Conservation (phyloP, 1,139 yeast genomes). For the Debaryomyces nepalensis region DNA sequence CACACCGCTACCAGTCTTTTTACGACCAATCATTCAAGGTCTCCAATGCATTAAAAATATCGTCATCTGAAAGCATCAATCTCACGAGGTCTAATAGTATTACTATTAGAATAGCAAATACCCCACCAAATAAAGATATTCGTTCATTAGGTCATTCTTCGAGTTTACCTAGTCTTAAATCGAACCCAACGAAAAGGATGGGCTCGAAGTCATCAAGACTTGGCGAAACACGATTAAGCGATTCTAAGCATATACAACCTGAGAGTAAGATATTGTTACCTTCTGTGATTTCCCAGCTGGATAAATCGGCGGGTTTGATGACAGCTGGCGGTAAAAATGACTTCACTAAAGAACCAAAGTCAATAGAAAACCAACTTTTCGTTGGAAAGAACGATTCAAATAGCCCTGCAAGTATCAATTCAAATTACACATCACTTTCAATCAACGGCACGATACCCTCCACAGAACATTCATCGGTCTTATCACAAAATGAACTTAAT, state of each 20-base stretch:
- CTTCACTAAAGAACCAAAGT: background rate
- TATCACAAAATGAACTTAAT: conserved; percentile 25
- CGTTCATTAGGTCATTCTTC: conserved; percentile 44
- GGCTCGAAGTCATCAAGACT: conserved; percentile 12
- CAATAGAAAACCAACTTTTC: background rate
- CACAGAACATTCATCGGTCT: conserved; percentile 38
- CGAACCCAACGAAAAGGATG: conserved; percentile 21
- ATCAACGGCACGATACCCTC: conserved; percentile 37
- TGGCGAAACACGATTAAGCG: conserved; percentile 16
- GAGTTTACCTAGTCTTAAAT: conserved; percentile 43
- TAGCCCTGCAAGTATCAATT: conserved; percentile 30
- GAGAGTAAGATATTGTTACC: conserved; percentile 20
- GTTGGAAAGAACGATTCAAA: conserved; percentile 5
- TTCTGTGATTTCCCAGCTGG: conserved; percentile 15
- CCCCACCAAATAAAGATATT: conserved; percentile 18
- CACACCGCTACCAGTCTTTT: conserved; percentile 54
- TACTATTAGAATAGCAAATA: conserved; percentile 15
- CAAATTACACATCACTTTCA: conserved; percentile 35
- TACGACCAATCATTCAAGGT: conserved; percentile 53
- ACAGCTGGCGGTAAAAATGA: background rate
- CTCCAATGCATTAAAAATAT: conserved; percentile 49
- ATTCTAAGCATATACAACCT: conserved; percentile 14
- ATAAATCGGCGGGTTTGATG: background rate
- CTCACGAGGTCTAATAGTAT: conserved; percentile 32
- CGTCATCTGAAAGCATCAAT: conserved; percentile 50